Base-by-base conservation (phyloP, 192 early-diverging fungal genomes). In the Linnemannia hyalina region DNA sequence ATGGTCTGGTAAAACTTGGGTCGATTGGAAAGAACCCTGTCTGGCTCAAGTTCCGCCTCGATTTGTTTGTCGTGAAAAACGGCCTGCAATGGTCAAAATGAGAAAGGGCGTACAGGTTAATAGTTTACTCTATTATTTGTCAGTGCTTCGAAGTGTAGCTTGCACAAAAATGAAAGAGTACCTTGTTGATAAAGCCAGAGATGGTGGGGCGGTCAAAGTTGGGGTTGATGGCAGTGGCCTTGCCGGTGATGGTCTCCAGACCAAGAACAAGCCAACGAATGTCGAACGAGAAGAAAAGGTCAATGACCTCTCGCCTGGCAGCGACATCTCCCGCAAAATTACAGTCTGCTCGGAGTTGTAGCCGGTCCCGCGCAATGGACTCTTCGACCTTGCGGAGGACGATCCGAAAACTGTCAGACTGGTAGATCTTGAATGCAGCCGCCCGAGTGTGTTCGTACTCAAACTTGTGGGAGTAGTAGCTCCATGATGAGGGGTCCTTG, bases 211-310 rank as follows among this genome's bases (percentile, higher is more conserved):
- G 46, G 49, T 88, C 87, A 63, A 83, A 83, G 63, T 80, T 88
- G 13, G 78, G 87, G 42, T 74, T 82, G 22, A 83, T 82, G 20
- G 87, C 68, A 5, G 74, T 78, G 15, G 69, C 88, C 18, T 84
- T 82, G 18, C 88, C 88, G n/a, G 82, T 88, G 38, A 88, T 81
- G 1, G 88, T 88, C 52, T 88, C 88, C 7, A 88, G 65, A 2
- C 88, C 88, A 20, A 88, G 82, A 38, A 84, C 77, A 32, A 88
- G 76, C 88, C 88, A 88, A 0, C 88, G 88, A 32, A 84, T 76
- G 52, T 88, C 88, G 60, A 84, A 88, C 13, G 75, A 85, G 35
- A 83, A 88, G n/a, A 88, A 49, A 13, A 88, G 47, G 69, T 88
- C 88, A 16, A 88, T 77, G 32, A 88, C 85, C 35, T 84, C 82